phyloP scores from a whole-genome alignment of 2,329 filamentous ascomycete genomes.

The Cercospora sojina region DNA sequence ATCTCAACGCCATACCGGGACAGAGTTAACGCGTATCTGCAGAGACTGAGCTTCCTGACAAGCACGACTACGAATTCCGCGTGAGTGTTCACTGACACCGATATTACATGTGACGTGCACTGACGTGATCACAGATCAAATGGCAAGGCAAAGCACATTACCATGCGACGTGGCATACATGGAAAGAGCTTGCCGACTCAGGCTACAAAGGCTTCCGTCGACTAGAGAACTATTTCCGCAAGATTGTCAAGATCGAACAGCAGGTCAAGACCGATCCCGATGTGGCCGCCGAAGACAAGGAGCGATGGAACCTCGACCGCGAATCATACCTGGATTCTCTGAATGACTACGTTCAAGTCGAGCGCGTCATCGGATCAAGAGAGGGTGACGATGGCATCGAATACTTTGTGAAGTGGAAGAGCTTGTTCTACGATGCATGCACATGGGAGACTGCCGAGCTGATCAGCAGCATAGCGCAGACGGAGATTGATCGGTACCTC shows the following conservation, averaged over 20 bases:
- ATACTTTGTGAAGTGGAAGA: conserved; percentile 89
- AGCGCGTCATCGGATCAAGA: conserved; percentile 83
- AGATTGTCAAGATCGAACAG: conserved; percentile 78
- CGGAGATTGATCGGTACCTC: conserved; percentile 86
- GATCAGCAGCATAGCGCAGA: conserved; percentile 75
- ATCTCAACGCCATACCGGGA: not conserved
- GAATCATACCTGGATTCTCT: conserved; percentile 87
- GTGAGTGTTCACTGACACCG: conserved; percentile 38
- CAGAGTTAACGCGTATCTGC: not conserved
- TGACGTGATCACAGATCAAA: conserved; percentile 66
- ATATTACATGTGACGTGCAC: conserved; percentile 12
- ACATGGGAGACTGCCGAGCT: conserved; percentile 85
- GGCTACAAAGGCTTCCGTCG: conserved; percentile 78
- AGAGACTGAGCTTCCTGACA: conserved; percentile 45
- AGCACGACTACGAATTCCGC: conserved; percentile 82
- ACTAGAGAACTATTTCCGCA: conserved; percentile 92
- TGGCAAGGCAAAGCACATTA: conserved; percentile 96
- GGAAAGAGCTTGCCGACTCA: conserved; percentile 63
- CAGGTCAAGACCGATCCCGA: conserved; percentile 68
- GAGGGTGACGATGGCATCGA: conserved; percentile 78
- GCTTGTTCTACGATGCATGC: conserved; percentile 86
- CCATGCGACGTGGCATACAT: conserved; percentile 92
- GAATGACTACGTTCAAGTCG: conserved; percentile 86
- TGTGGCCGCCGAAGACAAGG: conserved; percentile 77
- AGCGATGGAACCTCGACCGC: conserved; percentile 93